These are phyloP conservation scores for Didymosphaeria variabile DNA, from an alignment of 2,329 filamentous ascomycete genomes.

Conservation along the genomic window DNA sequence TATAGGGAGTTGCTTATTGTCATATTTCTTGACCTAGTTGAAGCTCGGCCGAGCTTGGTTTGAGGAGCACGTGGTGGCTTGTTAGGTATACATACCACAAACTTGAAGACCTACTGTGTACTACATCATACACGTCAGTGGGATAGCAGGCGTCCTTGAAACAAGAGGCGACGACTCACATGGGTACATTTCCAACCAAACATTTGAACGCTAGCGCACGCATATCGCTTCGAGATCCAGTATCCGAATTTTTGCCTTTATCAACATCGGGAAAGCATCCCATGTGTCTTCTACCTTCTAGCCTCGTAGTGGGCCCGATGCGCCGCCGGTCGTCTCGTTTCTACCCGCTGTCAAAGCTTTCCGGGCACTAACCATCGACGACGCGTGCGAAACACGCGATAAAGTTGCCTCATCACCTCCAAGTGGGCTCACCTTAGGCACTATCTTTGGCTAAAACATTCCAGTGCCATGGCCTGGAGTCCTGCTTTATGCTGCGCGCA, in stretches of 20 bases:
- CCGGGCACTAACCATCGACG: neutral
- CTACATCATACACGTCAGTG: neutral
- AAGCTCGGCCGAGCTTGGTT: no score
- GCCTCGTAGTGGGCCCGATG: neutral
- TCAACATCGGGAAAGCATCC: neutral
- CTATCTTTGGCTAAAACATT: neutral
- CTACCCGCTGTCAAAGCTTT: constrained; percentile 11
- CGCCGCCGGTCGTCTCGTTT: constrained; percentile 5
- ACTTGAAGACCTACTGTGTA: neutral
- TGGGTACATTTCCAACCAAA: neutral
- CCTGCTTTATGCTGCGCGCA: neutral
- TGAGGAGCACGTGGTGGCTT: no score
- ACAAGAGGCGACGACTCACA: neutral
- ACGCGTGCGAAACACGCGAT: neutral
- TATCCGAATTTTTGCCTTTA: neutral
- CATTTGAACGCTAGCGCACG: neutral
- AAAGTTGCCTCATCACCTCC: neutral
- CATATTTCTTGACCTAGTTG: no score
- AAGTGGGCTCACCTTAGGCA: neutral
- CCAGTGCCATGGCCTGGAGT: neutral
- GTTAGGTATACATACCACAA: no score
- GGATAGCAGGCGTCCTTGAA: neutral
- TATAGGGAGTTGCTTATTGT: no score
- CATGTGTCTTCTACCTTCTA: neutral
- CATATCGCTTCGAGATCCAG: neutral